Conservation (phyloP, 2,329 filamentous ascomycete genomes). For the Acarospora socialis region DNA sequence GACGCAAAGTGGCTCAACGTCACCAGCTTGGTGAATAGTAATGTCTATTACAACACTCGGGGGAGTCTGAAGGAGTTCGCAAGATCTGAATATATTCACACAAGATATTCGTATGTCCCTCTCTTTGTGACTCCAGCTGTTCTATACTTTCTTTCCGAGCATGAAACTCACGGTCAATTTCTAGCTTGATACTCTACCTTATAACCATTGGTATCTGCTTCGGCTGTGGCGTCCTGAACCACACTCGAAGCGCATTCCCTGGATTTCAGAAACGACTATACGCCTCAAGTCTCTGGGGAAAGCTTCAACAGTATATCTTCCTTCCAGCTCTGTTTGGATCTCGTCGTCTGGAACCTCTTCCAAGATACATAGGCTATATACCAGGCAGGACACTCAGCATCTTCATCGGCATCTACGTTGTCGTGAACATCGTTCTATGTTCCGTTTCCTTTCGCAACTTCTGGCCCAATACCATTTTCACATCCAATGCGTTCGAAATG, state of each 20-base stretch:
- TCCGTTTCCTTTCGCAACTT: conserved; percentile 14
- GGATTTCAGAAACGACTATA: conserved; percentile 6
- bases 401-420: conserved; percentile 18
- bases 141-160: conserved; percentile 1
- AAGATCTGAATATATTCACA: conserved; percentile 18
- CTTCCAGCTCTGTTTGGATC: conserved; percentile 9
- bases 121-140: background rate
- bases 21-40: conserved; percentile 19
- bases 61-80: conserved; percentile 19
- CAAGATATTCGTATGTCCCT: conserved; percentile 19
- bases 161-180: no score
- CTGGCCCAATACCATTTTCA: conserved; percentile 17
- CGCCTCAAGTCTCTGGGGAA: conserved; percentile 5
- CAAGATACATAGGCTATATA: conserved; percentile 9
- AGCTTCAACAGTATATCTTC: conserved; percentile 6
- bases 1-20: conserved; percentile 19
- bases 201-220: conserved; percentile 14
- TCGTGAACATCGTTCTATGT: conserved; percentile 20
- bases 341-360: conserved; percentile 11
- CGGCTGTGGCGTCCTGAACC: conserved; percentile 12
- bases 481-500: conserved; percentile 16
- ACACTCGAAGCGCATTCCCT: conserved; percentile 9
- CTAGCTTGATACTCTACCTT: conserved; percentile 13
- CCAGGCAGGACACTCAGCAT: conserved; percentile 15
- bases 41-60: conserved; percentile 17